A percentile compares a stretch with the other conserved stretches of the same genome.
Evolutionary conservation across 441 rosid species (phyloP).

Genomic region (Omphalea diandra): DNA sequence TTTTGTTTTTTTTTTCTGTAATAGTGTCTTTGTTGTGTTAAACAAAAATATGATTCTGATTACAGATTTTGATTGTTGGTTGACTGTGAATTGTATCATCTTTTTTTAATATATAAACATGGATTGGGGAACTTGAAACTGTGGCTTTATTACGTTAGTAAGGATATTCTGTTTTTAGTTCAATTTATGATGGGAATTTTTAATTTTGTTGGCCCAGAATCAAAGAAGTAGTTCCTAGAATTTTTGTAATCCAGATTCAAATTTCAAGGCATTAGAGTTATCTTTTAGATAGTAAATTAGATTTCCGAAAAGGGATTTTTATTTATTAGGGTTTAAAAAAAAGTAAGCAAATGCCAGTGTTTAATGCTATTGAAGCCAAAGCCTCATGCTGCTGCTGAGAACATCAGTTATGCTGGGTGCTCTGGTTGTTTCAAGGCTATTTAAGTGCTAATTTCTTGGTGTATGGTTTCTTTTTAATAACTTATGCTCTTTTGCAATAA

Average conservation of each 20-base stretch:
- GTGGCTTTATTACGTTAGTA: not conserved
- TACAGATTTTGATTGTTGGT: not conserved
- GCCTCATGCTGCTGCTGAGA: not conserved
- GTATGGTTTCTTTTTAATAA: not conserved
- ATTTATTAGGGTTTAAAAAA: not conserved
- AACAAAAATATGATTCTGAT: not conserved
- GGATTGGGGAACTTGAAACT: not conserved
- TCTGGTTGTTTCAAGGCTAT: not conserved
- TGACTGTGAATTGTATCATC: not conserved
- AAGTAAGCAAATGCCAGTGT: not conserved
- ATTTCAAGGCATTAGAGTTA: not conserved
- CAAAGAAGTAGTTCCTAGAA: not conserved
- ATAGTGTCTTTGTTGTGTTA: not conserved
- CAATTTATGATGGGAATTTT: not conserved
- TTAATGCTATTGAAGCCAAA: not conserved
- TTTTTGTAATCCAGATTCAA: not conserved
- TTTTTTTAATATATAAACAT: not conserved
- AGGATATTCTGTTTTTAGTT: not conserved
- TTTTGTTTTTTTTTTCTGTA: not conserved
- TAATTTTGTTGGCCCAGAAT: not conserved
- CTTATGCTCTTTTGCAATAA: not conserved
- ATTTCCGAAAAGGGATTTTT: not conserved
- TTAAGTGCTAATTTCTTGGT: not conserved
- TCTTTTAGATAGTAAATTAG: not conserved
- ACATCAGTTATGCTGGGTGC: not conserved